These are phyloP conservation scores for Arthrobotrys sphaeroides DNA, from an alignment of 2,329 filamentous ascomycete genomes.

Conservation along the genomic window DNA sequence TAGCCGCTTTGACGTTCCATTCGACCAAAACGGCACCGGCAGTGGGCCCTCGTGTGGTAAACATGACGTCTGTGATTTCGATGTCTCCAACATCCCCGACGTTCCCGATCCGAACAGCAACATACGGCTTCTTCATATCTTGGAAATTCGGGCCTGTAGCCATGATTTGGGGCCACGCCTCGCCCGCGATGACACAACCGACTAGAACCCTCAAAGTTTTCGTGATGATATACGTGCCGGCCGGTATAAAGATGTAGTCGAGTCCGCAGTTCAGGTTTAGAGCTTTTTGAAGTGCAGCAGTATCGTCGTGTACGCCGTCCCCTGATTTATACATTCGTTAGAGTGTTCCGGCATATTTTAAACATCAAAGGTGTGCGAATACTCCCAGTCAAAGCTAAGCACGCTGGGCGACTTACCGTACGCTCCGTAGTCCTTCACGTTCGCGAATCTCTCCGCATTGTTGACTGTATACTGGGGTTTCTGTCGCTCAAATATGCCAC, in stretches of 20 bases:
- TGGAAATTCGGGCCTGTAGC: constrained; percentile 67
- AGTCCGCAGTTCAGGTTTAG: constrained; percentile 58
- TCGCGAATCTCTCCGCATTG: constrained; percentile 75
- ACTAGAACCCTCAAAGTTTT: constrained; percentile 64
- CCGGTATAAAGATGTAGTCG: constrained; percentile 65
- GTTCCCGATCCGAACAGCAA: constrained; percentile 72
- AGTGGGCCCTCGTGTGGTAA: constrained; percentile 73
- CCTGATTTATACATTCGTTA: constrained; percentile 63
- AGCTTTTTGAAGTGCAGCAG: constrained; percentile 66
- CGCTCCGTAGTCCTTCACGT: constrained; percentile 77
- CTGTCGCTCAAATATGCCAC: constrained; percentile 78
- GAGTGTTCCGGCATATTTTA: background rate
- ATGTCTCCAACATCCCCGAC: constrained; percentile 71
- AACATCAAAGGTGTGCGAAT: too few relatives aligned
- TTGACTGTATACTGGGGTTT: constrained; percentile 86
- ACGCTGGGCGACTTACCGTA: constrained; percentile 54
- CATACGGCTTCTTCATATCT: constrained; percentile 68
- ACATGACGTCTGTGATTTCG: constrained; percentile 76
- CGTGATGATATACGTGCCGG: constrained; percentile 68
- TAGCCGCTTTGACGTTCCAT: constrained; percentile 71
- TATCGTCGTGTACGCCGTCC: constrained; percentile 88
- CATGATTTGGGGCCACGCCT: constrained; percentile 59
- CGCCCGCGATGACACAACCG: constrained; percentile 61
- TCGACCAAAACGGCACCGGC: constrained; percentile 75
- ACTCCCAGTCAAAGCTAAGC: too few relatives aligned